Conservation (phyloP, 2,329 filamentous ascomycete genomes). For the Acephala macrosclerotiorum region DNA sequence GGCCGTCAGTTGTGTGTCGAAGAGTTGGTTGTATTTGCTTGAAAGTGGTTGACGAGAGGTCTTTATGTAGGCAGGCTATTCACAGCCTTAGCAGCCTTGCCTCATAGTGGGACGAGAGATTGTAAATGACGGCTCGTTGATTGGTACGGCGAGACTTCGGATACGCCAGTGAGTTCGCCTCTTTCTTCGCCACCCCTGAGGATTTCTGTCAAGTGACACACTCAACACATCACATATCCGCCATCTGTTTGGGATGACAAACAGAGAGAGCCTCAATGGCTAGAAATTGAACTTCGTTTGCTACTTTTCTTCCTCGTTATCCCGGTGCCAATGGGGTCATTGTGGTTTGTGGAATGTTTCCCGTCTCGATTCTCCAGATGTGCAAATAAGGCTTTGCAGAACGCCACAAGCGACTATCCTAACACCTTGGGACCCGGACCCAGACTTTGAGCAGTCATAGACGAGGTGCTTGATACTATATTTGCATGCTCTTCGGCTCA, state of each 20-base stretch:
- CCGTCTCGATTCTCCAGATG: no score
- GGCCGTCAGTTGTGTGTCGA: conserved; percentile 6
- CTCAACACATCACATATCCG: neutral
- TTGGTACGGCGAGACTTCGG: neutral
- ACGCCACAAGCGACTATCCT: no score
- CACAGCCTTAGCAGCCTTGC: conserved; percentile 1
- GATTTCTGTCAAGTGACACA: neutral
- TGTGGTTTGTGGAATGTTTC: neutral
- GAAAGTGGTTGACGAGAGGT: neutral
- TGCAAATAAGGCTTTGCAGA: no score
- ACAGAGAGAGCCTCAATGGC: neutral
- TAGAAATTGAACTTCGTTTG: neutral
- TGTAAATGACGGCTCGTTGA: neutral
- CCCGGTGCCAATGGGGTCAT: neutral
- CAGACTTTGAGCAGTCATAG: no score
- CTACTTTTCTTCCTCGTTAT: neutral
- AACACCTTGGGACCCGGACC: no score
- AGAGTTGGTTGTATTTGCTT: neutral
- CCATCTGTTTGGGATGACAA: neutral
- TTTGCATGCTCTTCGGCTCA: no score
- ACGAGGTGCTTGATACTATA: no score
- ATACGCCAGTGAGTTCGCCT: neutral
- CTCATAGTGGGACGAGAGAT: neutral
- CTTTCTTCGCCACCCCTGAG: neutral
- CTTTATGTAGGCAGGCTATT: neutral